A percentile compares a stretch with the other conserved stretches of the same genome.
phyloP scores from a whole-genome alignment of 768 basidiomycete species.

The Mycena crocata region DNA sequence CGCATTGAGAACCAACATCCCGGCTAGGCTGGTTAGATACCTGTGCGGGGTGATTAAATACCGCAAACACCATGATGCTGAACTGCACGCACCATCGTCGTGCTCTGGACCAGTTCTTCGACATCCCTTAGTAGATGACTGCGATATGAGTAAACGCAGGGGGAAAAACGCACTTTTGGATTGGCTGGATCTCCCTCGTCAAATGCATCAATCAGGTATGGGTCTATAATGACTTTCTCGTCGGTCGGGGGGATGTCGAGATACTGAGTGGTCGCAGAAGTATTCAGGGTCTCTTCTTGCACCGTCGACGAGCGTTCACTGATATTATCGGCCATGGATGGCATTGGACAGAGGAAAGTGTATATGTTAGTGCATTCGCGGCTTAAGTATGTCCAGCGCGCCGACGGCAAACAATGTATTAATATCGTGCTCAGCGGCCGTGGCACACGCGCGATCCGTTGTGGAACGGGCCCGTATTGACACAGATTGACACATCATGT shows the following conservation, averaged over 20 bases:
- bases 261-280: background rate
- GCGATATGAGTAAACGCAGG: conserved; percentile 10
- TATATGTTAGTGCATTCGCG: too few species aligned
- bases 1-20: conserved; percentile 68
- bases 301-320: conserved; percentile 2
- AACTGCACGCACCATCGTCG: conserved; percentile 51
- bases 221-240: conserved; percentile 34
- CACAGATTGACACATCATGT: too few species aligned
- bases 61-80: background rate
- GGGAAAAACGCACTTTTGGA: conserved; percentile 53
- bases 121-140: too few species aligned
- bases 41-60: background rate
- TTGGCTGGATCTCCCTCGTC: conserved; percentile 55
- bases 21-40: conserved; percentile 60
- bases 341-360: background rate
- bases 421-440: background rate
- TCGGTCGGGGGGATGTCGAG: conserved; percentile 8
- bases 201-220: conserved; percentile 48
- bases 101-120: conserved; percentile 61
- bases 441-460: too few species aligned
- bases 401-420: background rate
- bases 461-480: background rate
- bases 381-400: too few species aligned
- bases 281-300: background rate
- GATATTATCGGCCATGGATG: background rate